A percentile compares a stretch with the other conserved stretches of the same genome.
phyloP scores from a whole-genome alignment of 305 asterid species.

The Fraxinus ornus region DNA sequence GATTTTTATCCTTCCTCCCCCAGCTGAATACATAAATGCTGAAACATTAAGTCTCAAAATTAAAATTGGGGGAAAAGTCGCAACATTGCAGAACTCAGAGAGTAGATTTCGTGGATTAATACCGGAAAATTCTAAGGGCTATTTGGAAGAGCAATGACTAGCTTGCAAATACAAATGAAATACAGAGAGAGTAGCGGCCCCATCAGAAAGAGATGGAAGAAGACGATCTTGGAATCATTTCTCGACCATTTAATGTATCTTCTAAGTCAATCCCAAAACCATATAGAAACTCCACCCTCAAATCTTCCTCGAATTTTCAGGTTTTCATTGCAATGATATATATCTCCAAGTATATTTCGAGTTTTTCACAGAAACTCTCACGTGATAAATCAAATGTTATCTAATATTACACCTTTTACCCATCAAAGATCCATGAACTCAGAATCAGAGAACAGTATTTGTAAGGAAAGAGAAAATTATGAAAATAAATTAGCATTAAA shows the following conservation, averaged over 20 bases:
- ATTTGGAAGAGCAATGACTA: neutral
- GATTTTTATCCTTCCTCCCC: neutral
- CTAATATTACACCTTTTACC: neutral
- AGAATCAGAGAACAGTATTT: constrained; percentile 30
- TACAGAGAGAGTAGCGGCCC: neutral
- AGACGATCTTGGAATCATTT: neutral
- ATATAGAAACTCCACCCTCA: neutral
- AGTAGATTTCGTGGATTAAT: neutral
- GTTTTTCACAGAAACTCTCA: neutral
- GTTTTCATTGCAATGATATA: neutral
- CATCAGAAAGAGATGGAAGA: neutral
- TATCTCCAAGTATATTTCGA: neutral
- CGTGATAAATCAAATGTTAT: neutral
- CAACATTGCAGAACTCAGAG: neutral
- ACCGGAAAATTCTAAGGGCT: neutral
- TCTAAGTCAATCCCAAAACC: constrained; percentile 1
- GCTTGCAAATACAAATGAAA: constrained; percentile 3
- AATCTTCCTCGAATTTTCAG: neutral
- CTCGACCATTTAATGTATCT: neutral
- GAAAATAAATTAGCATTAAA: neutral
- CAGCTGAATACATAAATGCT: neutral
- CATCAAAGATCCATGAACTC: constrained; percentile 25
- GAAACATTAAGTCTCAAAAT: neutral
- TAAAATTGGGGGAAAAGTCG: neutral
- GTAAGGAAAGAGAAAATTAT: neutral